A percentile compares a stretch with the other conserved stretches of the same genome.
Conservation (phyloP, 768 basidiomycete species). For the Dacryopinax primogenitus region DNA sequence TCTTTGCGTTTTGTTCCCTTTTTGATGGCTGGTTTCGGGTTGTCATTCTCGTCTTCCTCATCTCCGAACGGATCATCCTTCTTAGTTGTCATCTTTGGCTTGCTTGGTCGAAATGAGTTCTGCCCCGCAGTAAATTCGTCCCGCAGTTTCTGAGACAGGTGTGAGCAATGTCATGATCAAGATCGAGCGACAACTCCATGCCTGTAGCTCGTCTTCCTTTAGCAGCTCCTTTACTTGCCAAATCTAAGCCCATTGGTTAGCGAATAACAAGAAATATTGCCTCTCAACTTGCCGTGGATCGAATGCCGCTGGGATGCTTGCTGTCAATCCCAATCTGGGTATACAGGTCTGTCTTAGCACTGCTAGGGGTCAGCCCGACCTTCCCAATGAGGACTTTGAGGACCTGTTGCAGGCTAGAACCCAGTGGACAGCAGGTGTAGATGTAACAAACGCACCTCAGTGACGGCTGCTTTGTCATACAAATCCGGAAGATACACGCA, state of each 20-base stretch:
- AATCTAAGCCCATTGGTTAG: background rate
- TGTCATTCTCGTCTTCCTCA: too few species aligned
- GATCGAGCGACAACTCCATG: background rate
- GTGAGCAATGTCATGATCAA: background rate
- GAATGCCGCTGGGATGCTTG: conserved; percentile 61
- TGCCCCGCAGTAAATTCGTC: background rate
- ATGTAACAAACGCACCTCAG: conserved; percentile 39
- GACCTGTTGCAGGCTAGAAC: too few species aligned
- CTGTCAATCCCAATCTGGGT: conserved; percentile 40
- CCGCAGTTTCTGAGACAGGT: background rate
- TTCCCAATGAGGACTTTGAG: conserved; percentile 24
- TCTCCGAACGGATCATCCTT: too few species aligned
- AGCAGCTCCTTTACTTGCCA: background rate
- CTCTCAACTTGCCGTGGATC: conserved; percentile 41
- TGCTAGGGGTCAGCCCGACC: conserved; percentile 51
- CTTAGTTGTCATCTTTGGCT: too few species aligned
- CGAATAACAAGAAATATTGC: background rate
- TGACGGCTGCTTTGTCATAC: conserved; percentile 48
- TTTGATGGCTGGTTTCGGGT: too few species aligned
- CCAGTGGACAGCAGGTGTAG: too few species aligned
- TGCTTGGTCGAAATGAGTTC: background rate
- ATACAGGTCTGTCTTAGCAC: conserved; percentile 62
- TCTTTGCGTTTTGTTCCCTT: too few species aligned
- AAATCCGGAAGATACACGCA: conserved; percentile 62
- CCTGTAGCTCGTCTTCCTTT: background rate